Base-by-base conservation (phyloP, 345 rosid species). In the Syzygium jambos region DNA sequence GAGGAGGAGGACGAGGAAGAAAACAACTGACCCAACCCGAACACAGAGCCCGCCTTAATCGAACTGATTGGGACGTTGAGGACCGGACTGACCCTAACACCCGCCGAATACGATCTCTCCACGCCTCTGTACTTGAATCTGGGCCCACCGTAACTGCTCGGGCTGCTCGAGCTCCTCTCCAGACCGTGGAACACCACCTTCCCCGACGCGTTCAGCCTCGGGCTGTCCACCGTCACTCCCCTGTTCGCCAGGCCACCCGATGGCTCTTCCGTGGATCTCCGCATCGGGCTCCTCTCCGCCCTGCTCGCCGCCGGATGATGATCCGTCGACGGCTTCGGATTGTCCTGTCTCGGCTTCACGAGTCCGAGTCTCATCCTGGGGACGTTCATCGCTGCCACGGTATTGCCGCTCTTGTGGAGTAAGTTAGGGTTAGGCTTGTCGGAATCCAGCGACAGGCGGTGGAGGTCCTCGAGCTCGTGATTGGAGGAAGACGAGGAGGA, bases 131-230 rank as follows among this genome's bases (percentile, higher is more conserved):
- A 95, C 87, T 95, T 95, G 87, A 87, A 88, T 63, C 95, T 95
- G 5, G 97, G 97, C 12, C 98, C 98, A 25, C 86, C 86, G 90
- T 96, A 96, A 89, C 95, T 95, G 61, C 99, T 95, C 11, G 99
- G 99, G 90, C 99, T 98, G 86, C 99, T 98, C 2, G 99, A 95
- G 86, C 99, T 98, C 91, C 99, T 93, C 92, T 94, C 99, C 87
- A 98, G 88, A 90, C 95, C 93, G 88, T 98, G 97, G 87, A 96
- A 98, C 87, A 98, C 97, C 51, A 98, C 93, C 86, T 96, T 98
- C 61, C 99, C 99, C 11, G 98, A 98, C 1, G 99, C 95, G 78
- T 98, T 98, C 89, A 98, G 90, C 87, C 99, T 94, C 10, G 99
- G 99, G 84, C 98, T 95, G 89, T 98, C 98, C 34, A 94, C 96